Percentiles rank a stretch among this genome's conserved stretches.
Conservation (phyloP, 768 basidiomycete genomes). For the Boletales sp. region DNA sequence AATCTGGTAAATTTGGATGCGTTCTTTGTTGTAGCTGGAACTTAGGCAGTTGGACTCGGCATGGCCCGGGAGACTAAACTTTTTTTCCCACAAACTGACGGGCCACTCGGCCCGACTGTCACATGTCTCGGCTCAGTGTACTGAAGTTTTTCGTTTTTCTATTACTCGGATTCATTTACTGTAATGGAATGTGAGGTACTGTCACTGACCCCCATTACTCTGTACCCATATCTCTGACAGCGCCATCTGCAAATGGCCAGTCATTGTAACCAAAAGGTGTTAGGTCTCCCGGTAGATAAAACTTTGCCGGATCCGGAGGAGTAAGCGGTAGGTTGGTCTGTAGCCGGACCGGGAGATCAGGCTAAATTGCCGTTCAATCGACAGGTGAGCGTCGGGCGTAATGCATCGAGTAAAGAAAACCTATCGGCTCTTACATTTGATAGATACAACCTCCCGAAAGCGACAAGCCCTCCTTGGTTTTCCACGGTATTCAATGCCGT, state of each 20-base stretch:
- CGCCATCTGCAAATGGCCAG: slow-evolving; percentile 21
- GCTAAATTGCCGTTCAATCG: slow-evolving; percentile 10
- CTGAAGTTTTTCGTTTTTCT: too few species aligned
- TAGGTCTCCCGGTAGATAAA: slow-evolving; percentile 23
- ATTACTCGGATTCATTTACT: too few species aligned
- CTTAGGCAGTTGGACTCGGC: too few species aligned
- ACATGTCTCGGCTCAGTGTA: too few species aligned
- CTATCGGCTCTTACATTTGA: slow-evolving; percentile 32
- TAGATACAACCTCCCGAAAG: slow-evolving; percentile 37
- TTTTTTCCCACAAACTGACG: too few species aligned
- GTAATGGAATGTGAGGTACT: too few species aligned
- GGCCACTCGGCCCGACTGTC: too few species aligned
- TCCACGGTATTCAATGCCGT: slow-evolving; percentile 36
- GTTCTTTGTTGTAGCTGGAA: too few species aligned
- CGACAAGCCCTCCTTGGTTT: slow-evolving; percentile 16
- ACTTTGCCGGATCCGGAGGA: slow-evolving; percentile 16
- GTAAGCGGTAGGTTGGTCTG: slow-evolving; percentile 19
- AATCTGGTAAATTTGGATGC: too few species aligned
- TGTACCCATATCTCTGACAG: neutral
- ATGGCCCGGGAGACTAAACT: too few species aligned
- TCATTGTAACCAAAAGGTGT: slow-evolving; percentile 30
- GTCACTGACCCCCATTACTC: neutral
- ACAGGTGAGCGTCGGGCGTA: too few species aligned
- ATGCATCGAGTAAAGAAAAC: neutral
- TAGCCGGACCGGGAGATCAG: slow-evolving; percentile 32